A percentile compares a stretch with the other conserved stretches of the same genome.
Evolutionary conservation across 2,329 filamentous ascomycete genomes (phyloP).

Genomic region (Calonectria crousiana): DNA sequence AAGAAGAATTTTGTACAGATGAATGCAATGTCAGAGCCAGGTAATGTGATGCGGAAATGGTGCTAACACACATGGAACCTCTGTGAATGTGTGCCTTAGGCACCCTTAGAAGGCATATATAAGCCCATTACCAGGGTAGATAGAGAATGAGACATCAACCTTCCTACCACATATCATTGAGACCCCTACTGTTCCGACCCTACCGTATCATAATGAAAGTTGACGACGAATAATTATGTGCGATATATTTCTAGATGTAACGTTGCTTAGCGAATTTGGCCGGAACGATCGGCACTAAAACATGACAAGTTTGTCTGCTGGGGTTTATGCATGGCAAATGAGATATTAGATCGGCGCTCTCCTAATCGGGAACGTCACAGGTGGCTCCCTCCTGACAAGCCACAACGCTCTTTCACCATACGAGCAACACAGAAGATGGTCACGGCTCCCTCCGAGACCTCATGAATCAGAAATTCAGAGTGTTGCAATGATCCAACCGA

Average conservation of each 20-base stretch:
- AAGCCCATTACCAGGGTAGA: too few species aligned
- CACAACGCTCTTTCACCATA: not conserved
- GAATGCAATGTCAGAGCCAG: not conserved
- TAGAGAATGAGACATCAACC: too few species aligned
- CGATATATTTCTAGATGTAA: not conserved
- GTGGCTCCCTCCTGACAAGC: not conserved
- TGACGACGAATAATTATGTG: not conserved
- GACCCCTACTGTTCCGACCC: too few species aligned
- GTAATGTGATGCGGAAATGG: too few species aligned
- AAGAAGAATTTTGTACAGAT: not conserved
- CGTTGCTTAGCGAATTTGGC: not conserved
- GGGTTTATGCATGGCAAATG: not conserved
- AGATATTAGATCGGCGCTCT: not conserved
- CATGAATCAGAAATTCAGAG: not conserved
- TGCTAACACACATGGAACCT: too few species aligned
- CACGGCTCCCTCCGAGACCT: not conserved
- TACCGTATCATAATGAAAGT: not conserved
- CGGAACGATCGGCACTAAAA: not conserved
- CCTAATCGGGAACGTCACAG: not conserved
- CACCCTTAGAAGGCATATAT: too few species aligned
- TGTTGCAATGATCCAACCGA: not conserved
- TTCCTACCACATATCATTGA: too few species aligned
- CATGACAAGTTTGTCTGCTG: not conserved
- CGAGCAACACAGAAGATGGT: not conserved
- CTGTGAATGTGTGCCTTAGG: too few species aligned